Percentiles rank a stretch among this genome's conserved stretches.
These are phyloP conservation scores for Rhodotorula taiwanensis DNA, from an alignment of 768 basidiomycete genomes.

Conservation along the genomic window DNA sequence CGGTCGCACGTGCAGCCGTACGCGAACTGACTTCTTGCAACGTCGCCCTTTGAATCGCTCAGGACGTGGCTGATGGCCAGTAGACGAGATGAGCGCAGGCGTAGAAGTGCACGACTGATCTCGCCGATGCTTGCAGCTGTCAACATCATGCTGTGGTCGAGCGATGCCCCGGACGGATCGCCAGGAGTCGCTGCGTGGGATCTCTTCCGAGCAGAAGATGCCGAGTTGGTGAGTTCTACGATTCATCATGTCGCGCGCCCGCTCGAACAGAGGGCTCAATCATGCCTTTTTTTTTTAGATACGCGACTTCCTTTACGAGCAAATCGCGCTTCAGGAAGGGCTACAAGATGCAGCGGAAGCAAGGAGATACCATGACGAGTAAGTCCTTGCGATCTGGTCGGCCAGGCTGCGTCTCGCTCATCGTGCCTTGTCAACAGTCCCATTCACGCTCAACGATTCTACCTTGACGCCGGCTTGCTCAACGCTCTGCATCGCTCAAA, in stretches of 20 bases:
- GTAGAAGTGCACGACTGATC: too few relatives aligned
- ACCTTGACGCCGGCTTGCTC: constrained; percentile 64
- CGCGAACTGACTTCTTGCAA: neutral
- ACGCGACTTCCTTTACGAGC: constrained; percentile 63
- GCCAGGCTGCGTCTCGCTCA: neutral
- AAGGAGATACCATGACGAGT: constrained; percentile 48
- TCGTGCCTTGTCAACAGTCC: constrained; percentile 47
- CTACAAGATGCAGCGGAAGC: constrained; percentile 40
- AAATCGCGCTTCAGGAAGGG: constrained; percentile 47
- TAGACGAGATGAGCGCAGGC: too few relatives aligned
- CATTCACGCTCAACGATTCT: constrained; percentile 83
- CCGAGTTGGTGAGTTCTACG: constrained; percentile 47
- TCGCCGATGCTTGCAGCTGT: constrained; percentile 51
- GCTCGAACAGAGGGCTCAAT: too few relatives aligned
- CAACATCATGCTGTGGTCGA: constrained; percentile 79
- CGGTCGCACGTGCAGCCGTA: too few relatives aligned
- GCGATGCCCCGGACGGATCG: constrained; percentile 50
- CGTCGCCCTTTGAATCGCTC: neutral
- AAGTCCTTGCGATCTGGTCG: neutral
- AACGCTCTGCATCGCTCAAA: constrained; percentile 60
- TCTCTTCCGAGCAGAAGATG: constrained; percentile 73
- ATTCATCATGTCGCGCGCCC: too few relatives aligned
- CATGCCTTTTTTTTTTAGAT: constrained; percentile 51
- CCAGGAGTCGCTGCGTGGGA: constrained; percentile 85
- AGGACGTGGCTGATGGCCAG: constrained; percentile 37